Evolutionary conservation across 2,329 filamentous ascomycete genomes (phyloP).

Genomic region (Celoporthe dispersa): DNA sequence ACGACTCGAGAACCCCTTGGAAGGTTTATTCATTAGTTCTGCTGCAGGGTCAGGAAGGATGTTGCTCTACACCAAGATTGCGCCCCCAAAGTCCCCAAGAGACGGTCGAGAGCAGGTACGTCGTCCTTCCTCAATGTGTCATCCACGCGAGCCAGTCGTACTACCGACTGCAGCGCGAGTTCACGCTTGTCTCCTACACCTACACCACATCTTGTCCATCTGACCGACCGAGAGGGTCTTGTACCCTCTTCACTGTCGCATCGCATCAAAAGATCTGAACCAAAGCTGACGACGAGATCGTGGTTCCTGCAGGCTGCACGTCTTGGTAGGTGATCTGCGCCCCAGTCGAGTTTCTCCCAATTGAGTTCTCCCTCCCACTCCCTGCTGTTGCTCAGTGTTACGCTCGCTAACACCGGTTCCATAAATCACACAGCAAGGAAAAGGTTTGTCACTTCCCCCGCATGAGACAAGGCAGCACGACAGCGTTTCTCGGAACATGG

Average conservation of each 20-base stretch:
- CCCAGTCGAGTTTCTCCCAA: conserved; percentile 5
- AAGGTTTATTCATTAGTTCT: background rate
- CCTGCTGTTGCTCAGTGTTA: conserved; percentile 15
- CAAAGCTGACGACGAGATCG: conserved; percentile 34
- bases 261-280: background rate
- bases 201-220: background rate
- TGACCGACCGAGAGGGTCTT: background rate
- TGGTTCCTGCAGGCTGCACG: conserved; percentile 49
- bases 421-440: conserved; percentile 49
- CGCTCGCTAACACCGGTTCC: conserved; percentile 26
- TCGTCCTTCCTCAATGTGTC: conserved; percentile 30
- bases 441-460: conserved; percentile 47
- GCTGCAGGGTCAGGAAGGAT: conserved; percentile 41
- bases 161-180: background rate
- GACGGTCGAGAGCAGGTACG: conserved; percentile 63
- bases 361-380: background rate
- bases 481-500: background rate
- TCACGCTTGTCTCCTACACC: background rate
- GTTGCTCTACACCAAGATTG: conserved; percentile 63
- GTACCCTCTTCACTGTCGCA: background rate
- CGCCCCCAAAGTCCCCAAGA: conserved; percentile 63
- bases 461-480: background rate
- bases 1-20: no score
- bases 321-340: conserved; percentile 50
- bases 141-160: background rate